phyloP scores from a whole-genome alignment of 805 yeast species.

The Spathaspora passalidarum region DNA sequence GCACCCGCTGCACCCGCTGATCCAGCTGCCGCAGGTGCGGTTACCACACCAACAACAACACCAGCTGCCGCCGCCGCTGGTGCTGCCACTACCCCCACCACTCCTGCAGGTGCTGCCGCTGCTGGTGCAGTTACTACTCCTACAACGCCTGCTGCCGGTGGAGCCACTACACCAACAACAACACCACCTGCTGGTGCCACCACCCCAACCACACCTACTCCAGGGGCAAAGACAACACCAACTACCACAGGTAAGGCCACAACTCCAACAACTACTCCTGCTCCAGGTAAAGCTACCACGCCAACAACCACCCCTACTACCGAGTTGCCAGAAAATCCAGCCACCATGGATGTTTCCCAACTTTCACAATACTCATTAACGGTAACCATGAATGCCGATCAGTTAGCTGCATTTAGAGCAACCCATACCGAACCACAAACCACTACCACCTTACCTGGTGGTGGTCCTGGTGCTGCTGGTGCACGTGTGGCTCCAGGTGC shows the following conservation, averaged over 20 bases:
- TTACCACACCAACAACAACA: conserved; percentile 14
- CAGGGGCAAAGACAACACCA: conserved; percentile 9
- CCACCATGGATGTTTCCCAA: conserved; percentile 15
- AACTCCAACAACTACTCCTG: conserved; percentile 8
- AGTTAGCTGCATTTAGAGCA: conserved; percentile 5
- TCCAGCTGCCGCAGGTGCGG: conserved; percentile 14
- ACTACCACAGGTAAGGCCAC: conserved; percentile 11
- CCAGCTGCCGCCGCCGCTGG: conserved; percentile 11
- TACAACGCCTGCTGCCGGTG: conserved; percentile 9
- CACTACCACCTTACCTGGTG: conserved; percentile 11
- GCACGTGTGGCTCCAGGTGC: conserved; percentile 10
- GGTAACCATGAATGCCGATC: conserved; percentile 13
- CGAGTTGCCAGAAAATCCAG: conserved; percentile 12
- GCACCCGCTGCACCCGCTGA: conserved; percentile 16
- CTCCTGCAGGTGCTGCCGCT: conserved; percentile 13
- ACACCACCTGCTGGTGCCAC: conserved; percentile 11
- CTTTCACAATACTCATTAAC: conserved; percentile 6
- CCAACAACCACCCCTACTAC: conserved; percentile 7
- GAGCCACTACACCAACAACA: conserved; percentile 11
- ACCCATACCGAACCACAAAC: conserved; percentile 10
- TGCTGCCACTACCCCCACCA: conserved; percentile 10
- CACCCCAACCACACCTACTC: conserved; percentile 12
- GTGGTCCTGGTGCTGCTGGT: conserved; percentile 10
- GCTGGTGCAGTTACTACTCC: conserved; percentile 15
- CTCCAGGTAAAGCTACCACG: too few species aligned